Evolutionary conservation across 331 rosid species (phyloP).

Genomic region (Cydonia oblonga): DNA sequence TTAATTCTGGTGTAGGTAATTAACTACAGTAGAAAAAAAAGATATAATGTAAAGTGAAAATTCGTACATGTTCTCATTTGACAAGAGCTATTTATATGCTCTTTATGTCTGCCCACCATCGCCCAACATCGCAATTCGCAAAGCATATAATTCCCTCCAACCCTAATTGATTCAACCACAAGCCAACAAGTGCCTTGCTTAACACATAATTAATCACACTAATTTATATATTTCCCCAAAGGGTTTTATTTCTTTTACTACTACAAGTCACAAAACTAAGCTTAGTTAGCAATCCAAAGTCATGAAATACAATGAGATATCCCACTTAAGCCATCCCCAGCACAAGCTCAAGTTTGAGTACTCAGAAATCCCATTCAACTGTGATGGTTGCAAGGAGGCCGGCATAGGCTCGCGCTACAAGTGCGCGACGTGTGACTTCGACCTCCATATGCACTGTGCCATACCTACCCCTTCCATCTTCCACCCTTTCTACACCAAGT

Average conservation of each 20-base stretch:
- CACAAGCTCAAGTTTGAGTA: constrained; percentile 72
- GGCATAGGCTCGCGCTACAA: constrained; percentile 85
- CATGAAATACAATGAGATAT: constrained; percentile 71
- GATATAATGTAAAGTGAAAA: constrained; percentile 11
- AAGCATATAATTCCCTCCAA: constrained; percentile 40
- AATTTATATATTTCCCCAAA: background rate
- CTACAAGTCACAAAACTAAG: background rate
- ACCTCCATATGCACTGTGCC: constrained; percentile 87
- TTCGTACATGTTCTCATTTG: constrained; percentile 32
- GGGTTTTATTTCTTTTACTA: background rate
- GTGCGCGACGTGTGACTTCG: constrained; percentile 65
- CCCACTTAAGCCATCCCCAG: constrained; percentile 71
- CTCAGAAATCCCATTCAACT: constrained; percentile 72
- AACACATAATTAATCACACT: background rate
- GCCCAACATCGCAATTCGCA: constrained; percentile 19
- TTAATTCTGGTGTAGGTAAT: background rate
- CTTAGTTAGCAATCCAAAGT: background rate
- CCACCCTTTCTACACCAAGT: constrained; percentile 81
- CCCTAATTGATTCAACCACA: constrained; percentile 39
- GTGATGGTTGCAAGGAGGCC: constrained; percentile 90
- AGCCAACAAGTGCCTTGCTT: constrained; percentile 28
- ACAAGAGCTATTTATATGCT: constrained; percentile 24
- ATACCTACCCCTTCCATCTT: constrained; percentile 37
- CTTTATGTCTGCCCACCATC: constrained; percentile 31
- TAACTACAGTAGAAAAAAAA: background rate